A percentile compares a stretch with the other conserved stretches of the same genome.
phyloP scores from a whole-genome alignment of 768 basidiomycete species.

The Sistotremastrum niveocremeum region DNA sequence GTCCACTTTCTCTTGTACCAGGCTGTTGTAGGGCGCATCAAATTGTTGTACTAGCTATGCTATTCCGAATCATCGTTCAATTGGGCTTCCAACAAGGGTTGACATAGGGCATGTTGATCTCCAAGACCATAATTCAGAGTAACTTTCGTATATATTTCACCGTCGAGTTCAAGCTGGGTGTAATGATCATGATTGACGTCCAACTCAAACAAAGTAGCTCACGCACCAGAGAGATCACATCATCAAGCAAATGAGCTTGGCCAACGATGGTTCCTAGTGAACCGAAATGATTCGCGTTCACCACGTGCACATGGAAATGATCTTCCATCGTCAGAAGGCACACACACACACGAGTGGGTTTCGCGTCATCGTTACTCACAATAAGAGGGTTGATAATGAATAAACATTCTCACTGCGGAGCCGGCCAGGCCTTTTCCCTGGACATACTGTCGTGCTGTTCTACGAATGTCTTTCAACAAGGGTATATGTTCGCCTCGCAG shows the following conservation, averaged over 20 bases:
- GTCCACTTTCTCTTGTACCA: too few relatives aligned
- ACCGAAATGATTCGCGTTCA: slow-evolving; percentile 57
- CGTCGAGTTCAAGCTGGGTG: slow-evolving; percentile 45
- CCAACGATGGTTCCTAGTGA: slow-evolving; percentile 66
- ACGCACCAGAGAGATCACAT: slow-evolving; percentile 72
- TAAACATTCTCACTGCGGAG: slow-evolving; percentile 60
- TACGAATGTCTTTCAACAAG: slow-evolving; percentile 53
- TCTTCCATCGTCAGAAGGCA: slow-evolving; percentile 32
- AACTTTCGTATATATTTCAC: slow-evolving; percentile 49
- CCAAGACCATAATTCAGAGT: slow-evolving; percentile 77
- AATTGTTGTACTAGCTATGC: too few relatives aligned
- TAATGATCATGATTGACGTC: too few relatives aligned
- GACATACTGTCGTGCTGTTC: slow-evolving; percentile 38
- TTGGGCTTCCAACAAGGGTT: slow-evolving; percentile 18
- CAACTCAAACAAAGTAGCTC: background rate
- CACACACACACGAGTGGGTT: background rate
- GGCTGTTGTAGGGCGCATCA: too few relatives aligned
- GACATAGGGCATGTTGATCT: slow-evolving; percentile 61
- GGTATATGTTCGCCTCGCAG: slow-evolving; percentile 48
- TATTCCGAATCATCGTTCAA: too few relatives aligned
- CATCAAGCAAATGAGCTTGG: slow-evolving; percentile 87
- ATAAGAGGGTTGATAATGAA: slow-evolving; percentile 95
- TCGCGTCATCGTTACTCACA: slow-evolving; percentile 37
- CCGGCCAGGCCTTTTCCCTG: slow-evolving; percentile 41
- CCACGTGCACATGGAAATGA: slow-evolving; percentile 90